Percentiles rank a stretch among this genome's conserved stretches.
Conservation (phyloP, 1,284 basidiomycete genomes). For the Papiliotrema nemorosa region DNA sequence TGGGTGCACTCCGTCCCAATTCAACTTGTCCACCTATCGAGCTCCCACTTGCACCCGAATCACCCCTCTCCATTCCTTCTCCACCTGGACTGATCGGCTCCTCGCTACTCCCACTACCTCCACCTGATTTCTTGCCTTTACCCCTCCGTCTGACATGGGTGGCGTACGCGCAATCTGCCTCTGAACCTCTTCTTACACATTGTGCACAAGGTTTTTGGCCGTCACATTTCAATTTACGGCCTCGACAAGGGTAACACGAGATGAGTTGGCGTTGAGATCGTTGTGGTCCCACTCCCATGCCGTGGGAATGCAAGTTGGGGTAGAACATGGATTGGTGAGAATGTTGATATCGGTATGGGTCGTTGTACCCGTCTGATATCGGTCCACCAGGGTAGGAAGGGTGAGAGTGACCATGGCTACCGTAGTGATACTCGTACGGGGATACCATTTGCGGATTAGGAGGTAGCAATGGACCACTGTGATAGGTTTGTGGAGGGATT, state of each 20-base stretch:
- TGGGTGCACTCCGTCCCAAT: no score
- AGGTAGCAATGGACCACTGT: not conserved
- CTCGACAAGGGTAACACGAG: constrained; percentile 38
- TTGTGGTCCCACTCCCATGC: not conserved
- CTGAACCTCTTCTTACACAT: constrained; percentile 27
- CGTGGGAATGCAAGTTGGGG: not conserved
- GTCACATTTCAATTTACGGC: constrained; percentile 40
- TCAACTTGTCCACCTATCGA: no score
- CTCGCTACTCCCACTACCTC: not conserved
- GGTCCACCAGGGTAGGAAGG: not conserved
- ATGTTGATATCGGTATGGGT: not conserved
- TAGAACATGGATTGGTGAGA: not conserved
- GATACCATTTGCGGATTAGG: not conserved
- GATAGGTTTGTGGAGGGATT: not conserved
- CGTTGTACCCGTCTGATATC: not conserved
- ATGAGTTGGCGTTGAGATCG: constrained; percentile 30
- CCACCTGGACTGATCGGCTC: not conserved
- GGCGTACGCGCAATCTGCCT: constrained; percentile 36
- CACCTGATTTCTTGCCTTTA: constrained; percentile 28
- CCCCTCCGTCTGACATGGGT: constrained; percentile 31
- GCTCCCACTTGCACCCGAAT: no score
- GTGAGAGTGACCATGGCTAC: not conserved
- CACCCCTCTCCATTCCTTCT: not conserved
- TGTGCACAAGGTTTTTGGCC: constrained; percentile 34
- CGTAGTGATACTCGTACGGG: not conserved